Evolutionary conservation across 2,329 filamentous ascomycete species (phyloP), one percentile per base, ranked within the genome.

Genomic region (Myriosclerotinia scirpicola): DNA sequence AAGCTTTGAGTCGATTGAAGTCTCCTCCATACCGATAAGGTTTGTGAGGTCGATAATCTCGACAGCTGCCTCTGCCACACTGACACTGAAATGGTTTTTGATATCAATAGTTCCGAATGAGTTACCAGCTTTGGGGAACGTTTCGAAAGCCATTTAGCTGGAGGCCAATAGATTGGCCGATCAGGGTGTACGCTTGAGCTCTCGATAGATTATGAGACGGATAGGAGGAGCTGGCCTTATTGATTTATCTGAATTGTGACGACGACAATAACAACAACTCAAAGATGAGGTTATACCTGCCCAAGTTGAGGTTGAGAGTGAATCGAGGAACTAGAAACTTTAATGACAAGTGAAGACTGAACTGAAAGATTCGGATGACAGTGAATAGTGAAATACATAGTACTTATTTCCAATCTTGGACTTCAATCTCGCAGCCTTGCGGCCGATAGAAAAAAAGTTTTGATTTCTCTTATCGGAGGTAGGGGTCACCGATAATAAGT

Each of bases 1-100:
- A 55, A 86, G 77, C 77, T 60, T 60, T 50, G 56, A 5, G 20
- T 60, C 44, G 26, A 50, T 30, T 11, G 30, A 34, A 17, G 56
- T 46, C n/a, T 38, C 44, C 30, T 60, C 20, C 56, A 50, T 60
- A 48, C 42, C 14, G 56, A 60, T 20, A 17, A 30, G 44, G n/a
- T 50, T 60, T 48, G 44, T 50, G 7, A 36, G 30, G 48, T 50
- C 44, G 20, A 38, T 17, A 17, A 38, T 60, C 38, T 60, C 44
- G 30, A 50, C 30, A 12, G 56, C 20, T 22, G 30, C 30, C 2
- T 60, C 56, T 36, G 42, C 44, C n/a, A 50, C 44, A 38, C 44
- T 50, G 30, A 50, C 56, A 36, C 7, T 36, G 44, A 60, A 38
- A 22, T 38, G 12, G 14, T 20, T 50, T 38, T 38, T 60, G 26